Conservation (phyloP, 2,329 filamentous ascomycete genomes). For the Chrysoporthe deuterocubensis region DNA sequence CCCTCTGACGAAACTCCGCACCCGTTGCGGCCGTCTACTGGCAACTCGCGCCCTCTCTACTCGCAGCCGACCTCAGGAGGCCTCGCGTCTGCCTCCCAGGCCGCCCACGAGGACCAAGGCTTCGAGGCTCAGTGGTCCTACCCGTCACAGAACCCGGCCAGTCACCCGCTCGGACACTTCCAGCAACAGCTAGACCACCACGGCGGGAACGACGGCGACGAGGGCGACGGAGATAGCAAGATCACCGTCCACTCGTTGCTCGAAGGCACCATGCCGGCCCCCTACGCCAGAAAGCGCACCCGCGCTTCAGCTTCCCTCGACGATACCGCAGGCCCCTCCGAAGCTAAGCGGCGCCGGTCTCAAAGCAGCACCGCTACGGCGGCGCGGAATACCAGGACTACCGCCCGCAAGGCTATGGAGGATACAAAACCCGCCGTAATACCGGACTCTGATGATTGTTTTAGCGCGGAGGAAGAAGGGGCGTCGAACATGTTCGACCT, state of each 20-base stretch:
- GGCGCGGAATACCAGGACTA: background rate
- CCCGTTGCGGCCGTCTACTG: background rate
- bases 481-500: slow-evolving; percentile 44
- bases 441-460: slow-evolving; percentile 30
- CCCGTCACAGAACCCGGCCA: background rate
- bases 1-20: slow-evolving; percentile 32
- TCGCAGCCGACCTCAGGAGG: background rate
- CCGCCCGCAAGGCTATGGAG: background rate
- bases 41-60: background rate
- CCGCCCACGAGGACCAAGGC: background rate
- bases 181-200: slow-evolving; percentile 7
- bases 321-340: slow-evolving; percentile 20
- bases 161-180: background rate
- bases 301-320: slow-evolving; percentile 17
- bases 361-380: slow-evolving; percentile 10
- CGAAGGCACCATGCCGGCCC: slow-evolving; percentile 22
- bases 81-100: background rate
- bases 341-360: slow-evolving; percentile 18
- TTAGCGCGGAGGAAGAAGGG: slow-evolving; percentile 36
- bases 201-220: background rate
- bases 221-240: slow-evolving; percentile 7
- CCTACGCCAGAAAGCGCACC: slow-evolving; percentile 29
- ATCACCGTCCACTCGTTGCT: slow-evolving; percentile 5
- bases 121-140: background rate
- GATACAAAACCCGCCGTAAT: background rate